Evolutionary conservation across 108 stramenopile species (phyloP), one percentile per base, ranked within the genome.

Genomic region (Cylindrotheca fusiformis): DNA sequence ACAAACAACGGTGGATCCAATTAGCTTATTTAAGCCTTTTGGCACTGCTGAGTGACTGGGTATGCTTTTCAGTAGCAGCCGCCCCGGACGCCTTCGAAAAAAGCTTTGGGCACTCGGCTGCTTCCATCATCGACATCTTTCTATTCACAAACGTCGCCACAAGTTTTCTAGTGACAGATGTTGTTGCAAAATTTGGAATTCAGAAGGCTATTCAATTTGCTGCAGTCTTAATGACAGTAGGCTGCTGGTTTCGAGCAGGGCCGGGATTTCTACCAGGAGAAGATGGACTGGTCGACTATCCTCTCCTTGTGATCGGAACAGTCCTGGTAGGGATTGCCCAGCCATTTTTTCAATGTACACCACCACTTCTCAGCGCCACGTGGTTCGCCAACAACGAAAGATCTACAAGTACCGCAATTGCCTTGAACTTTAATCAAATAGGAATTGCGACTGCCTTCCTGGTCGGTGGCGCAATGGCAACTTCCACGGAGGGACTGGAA

Each of bases 341-440:
- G 57, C 87, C 87, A 4, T 88, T 88, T 62, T 88, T 88, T 65
- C 87, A 88, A 53, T 88, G 87, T 59, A 85, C 83, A 4, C 87
- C 87, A 23, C 87, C 87, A 18, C 27, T 88, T 24, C 63, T 88
- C 4, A 59, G 55, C 28, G 87, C 87, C 5, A 70, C 56, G 55
- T 88, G 87, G 87, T 88, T 88, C 58, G 81, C 81, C 25, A 46
- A 60, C 22, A 59, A 75, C 19, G 87, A 88, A 69, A 67, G 87
- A 44, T 84, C 87, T 19, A 82, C 81, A 1, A 60, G 65, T 18
- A 85, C 87, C 10, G 87, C 87, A 19, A 68, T 85, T 5, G 87
- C 87, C 19, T 55, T 88, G 3, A 88, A 88, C 52, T 82, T 83
- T 60, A 88, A 88, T 68, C 87, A 88, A 68, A 79, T 88, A 55